Percentiles rank a stretch among this genome's conserved stretches.
Evolutionary conservation across 1,284 basidiomycete species (phyloP).

Genomic region (Quambalaria eucalypti): DNA sequence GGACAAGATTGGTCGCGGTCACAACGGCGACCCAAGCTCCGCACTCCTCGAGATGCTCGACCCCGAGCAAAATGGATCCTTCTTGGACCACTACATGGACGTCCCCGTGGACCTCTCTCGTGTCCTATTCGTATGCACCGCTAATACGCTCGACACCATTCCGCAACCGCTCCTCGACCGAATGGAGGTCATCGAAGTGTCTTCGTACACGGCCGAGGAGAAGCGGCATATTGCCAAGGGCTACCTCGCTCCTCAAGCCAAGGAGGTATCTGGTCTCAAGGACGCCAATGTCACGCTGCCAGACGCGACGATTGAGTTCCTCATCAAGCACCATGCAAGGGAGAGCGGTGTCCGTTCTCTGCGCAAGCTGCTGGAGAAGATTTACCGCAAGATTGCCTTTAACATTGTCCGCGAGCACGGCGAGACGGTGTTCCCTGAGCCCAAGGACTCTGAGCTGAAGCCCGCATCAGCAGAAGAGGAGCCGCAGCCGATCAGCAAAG

Average conservation of each 20-base stretch:
- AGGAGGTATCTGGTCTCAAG: slow-evolving; percentile 71
- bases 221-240: slow-evolving; percentile 83
- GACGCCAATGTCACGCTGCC: slow-evolving; percentile 40
- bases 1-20: slow-evolving; percentile 90
- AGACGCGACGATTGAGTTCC: slow-evolving; percentile 63
- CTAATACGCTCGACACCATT: slow-evolving; percentile 70
- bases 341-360: slow-evolving; percentile 64
- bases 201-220: slow-evolving; percentile 82
- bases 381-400: slow-evolving; percentile 91
- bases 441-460: slow-evolving; percentile 46
- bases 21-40: slow-evolving; percentile 90
- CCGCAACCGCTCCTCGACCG: slow-evolving; percentile 90
- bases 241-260: slow-evolving; percentile 90
- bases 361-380: slow-evolving; percentile 55
- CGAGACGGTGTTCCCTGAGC: slow-evolving; percentile 74
- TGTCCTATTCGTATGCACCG: slow-evolving; percentile 92
- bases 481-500: slow-evolving; percentile 2
- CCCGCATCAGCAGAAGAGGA: slow-evolving; percentile 21
- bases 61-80: slow-evolving; percentile 91
- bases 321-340: slow-evolving; percentile 93
- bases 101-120: slow-evolving; percentile 92
- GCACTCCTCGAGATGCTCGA: slow-evolving; percentile 95
- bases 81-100: slow-evolving; percentile 96
- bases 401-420: slow-evolving; percentile 86
- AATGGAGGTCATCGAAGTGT: slow-evolving; percentile 81